These are phyloP conservation scores for Phoma sp. DNA, from an alignment of 2,329 filamentous ascomycete genomes.

Conservation along the genomic window DNA sequence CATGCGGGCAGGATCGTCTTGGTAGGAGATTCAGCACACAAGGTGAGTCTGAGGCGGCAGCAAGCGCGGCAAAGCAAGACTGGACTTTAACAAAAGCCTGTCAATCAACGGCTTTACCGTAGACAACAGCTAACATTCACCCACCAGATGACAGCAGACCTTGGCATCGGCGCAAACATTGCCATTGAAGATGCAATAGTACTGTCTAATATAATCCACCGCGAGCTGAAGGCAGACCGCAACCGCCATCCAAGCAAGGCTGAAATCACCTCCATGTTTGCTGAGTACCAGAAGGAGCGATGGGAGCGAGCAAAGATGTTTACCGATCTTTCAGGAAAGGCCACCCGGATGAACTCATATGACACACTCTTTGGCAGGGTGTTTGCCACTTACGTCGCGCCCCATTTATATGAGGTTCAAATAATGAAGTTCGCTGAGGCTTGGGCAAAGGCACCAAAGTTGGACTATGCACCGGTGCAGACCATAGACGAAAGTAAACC, in stretches of 20 bases:
- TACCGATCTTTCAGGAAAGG: constrained; percentile 16
- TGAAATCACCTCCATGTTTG: constrained; percentile 19
- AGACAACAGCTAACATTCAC: not conserved
- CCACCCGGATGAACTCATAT: constrained; percentile 21
- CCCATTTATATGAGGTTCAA: constrained; percentile 4
- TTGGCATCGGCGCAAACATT: constrained; percentile 30
- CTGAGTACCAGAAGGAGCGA: constrained; percentile 21
- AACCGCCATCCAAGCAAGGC: constrained; percentile 11
- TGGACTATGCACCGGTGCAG: constrained; percentile 21
- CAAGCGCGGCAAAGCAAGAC: too few species aligned
- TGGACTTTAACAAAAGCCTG: too few species aligned
- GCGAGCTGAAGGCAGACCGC: constrained; percentile 13
- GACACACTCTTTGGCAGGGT: constrained; percentile 14
- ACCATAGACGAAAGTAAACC: constrained; percentile 23
- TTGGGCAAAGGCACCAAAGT: constrained; percentile 17
- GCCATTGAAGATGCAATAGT: constrained; percentile 29
- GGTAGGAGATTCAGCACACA: constrained; percentile 55
- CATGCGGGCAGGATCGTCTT: constrained; percentile 50
- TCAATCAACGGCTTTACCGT: not conserved
- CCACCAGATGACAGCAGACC: constrained; percentile 27
- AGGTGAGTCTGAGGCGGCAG: constrained; percentile 30
- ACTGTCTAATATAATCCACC: constrained; percentile 25
- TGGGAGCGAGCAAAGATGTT: constrained; percentile 17
- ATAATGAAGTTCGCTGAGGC: constrained; percentile 1
- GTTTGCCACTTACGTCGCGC: constrained; percentile 13